Evolutionary conservation across 1,284 basidiomycete genomes (phyloP).

Genomic region (Neolentinus lepideus): DNA sequence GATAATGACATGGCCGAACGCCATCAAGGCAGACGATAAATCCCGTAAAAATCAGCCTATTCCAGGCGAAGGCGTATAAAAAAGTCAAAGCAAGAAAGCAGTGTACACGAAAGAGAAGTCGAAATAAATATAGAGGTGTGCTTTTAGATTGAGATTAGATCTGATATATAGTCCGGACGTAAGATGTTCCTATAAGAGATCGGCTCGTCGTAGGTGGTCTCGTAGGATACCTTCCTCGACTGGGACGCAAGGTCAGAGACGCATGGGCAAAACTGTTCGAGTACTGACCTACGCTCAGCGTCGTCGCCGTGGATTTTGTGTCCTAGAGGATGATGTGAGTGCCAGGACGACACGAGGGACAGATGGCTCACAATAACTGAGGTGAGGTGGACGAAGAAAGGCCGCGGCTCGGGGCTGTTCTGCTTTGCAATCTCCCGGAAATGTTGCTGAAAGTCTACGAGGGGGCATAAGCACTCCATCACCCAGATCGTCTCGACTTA

Average conservation of each 20-base stretch:
- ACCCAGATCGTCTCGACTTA: slow-evolving; percentile 11
- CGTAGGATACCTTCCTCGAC: slow-evolving; percentile 45
- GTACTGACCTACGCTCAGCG: slow-evolving; percentile 49
- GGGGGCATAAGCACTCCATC: neutral
- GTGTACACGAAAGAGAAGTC: no score
- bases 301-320: slow-evolving; percentile 60
- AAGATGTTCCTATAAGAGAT: slow-evolving; percentile 45
- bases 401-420: slow-evolving; percentile 38
- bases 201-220: slow-evolving; percentile 43
- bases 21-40: no score
- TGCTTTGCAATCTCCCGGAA: slow-evolving; percentile 32
- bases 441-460: slow-evolving; percentile 30
- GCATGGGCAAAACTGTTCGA: slow-evolving; percentile 5
- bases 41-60: no score
- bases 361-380: slow-evolving; percentile 54
- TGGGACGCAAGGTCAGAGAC: slow-evolving; percentile 11
- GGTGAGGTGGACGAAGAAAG: slow-evolving; percentile 67
- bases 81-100: no score
- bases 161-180: no score
- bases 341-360: neutral
- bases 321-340: slow-evolving; percentile 34
- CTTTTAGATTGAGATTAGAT: no score
- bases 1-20: no score
- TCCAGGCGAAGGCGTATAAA: no score
- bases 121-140: no score